Percentiles rank a stretch among this genome's conserved stretches.
These are phyloP conservation scores for Gentiana straminea DNA, from an alignment of 257 asterid genomes.

Conservation along the genomic window DNA sequence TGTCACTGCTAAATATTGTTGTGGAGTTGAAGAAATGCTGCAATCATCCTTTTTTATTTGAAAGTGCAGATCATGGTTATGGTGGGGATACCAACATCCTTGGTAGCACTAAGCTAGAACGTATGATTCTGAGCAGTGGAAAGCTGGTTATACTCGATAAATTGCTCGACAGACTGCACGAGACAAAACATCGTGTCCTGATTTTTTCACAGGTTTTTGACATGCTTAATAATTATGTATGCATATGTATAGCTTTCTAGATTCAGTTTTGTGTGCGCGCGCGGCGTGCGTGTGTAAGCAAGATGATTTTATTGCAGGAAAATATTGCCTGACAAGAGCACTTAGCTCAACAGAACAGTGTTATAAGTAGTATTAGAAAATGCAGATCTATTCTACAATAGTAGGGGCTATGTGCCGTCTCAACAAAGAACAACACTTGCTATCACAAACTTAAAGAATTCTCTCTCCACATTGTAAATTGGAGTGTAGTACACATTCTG, in stretches of 20 bases:
- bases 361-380: no score
- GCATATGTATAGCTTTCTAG: no score
- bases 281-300: no score
- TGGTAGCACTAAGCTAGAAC: conserved; percentile 82
- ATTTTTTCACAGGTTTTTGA: conserved; percentile 91
- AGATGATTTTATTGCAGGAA: no score
- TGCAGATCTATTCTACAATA: no score
- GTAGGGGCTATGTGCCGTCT: no score
- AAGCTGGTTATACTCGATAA: conserved; percentile 92
- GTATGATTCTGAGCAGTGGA: conserved; percentile 91
- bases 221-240: background rate
- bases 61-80: conserved; percentile 99
- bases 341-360: no score
- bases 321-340: no score
- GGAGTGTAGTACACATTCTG: no score
- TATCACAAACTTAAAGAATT: no score
- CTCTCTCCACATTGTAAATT: no score
- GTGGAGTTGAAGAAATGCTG: conserved; percentile 99
- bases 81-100: conserved; percentile 83
- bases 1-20: conserved; percentile 95
- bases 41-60: conserved; percentile 96
- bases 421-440: no score
- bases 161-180: conserved; percentile 77
- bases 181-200: conserved; percentile 87
- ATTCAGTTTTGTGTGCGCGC: background rate